Conservation (phyloP, 2,329 filamentous ascomycete species). For the Pseudogymnoascus destructans region DNA sequence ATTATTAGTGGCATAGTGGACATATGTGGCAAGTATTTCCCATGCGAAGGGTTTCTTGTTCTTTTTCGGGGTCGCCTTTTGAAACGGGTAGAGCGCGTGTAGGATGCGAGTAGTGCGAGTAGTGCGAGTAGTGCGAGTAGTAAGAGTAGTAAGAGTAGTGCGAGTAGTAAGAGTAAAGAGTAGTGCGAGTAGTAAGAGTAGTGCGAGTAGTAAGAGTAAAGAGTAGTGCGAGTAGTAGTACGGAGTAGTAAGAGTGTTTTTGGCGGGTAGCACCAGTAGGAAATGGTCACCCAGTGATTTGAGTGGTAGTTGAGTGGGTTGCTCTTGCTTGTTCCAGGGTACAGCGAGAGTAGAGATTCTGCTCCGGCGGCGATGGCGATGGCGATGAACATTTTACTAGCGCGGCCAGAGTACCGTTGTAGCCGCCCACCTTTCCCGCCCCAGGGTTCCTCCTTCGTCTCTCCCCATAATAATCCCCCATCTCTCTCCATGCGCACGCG, state of each 20-base stretch:
- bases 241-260: background rate
- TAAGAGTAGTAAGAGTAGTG: background rate
- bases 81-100: background rate
- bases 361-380: background rate
- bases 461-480: background rate
- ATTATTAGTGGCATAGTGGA: background rate
- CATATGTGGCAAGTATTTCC: background rate
- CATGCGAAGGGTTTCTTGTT: background rate
- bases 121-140: background rate
- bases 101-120: background rate
- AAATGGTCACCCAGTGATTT: background rate
- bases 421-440: background rate
- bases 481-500: background rate
- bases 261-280: background rate
- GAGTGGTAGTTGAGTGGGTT: background rate
- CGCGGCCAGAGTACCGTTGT: background rate
- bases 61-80: background rate
- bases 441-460: background rate
- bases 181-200: background rate
- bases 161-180: background rate
- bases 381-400: conserved; percentile 4
- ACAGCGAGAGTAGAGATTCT: background rate
- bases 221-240: background rate
- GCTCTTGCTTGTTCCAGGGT: background rate
- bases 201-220: too few species aligned